Conservation (phyloP, 2,329 filamentous ascomycete species). For the Monosporascus cannonballus region DNA sequence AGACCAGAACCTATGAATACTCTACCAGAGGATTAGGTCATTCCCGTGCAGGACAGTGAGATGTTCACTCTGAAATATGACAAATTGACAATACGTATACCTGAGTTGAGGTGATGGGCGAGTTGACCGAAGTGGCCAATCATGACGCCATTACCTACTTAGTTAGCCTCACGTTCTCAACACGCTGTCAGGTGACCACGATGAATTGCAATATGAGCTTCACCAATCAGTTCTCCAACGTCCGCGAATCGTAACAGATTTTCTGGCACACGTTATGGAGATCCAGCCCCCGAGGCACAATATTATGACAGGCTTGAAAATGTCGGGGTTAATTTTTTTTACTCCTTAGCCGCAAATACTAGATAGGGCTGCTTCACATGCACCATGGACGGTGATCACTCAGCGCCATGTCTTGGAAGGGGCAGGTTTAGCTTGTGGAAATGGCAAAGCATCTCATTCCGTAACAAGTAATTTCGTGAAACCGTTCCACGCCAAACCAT, state of each 20-base stretch:
- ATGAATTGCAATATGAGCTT: background rate
- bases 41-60: no score
- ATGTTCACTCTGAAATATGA: no score
- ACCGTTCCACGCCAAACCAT: conserved; percentile 43
- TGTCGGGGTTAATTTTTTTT: background rate
- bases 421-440: conserved; percentile 11
- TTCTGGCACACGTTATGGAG: no score
- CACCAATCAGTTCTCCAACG: background rate
- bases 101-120: no score
- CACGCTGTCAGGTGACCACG: conserved; percentile 1
- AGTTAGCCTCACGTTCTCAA: background rate
- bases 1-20: no score
- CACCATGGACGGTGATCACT: background rate
- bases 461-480: conserved; percentile 31
- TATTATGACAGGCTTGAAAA: no score
- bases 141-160: background rate
- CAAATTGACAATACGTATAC: no score
- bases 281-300: no score
- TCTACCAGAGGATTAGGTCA: no score
- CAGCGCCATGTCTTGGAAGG: background rate
- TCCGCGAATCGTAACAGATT: no score
- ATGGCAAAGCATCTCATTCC: conserved; percentile 26
- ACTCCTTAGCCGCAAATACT: background rate
- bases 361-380: background rate
- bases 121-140: background rate